Percentiles rank a stretch among this genome's conserved stretches.
Evolutionary conservation across 768 basidiomycete species (phyloP).

Genomic region (Trametes coccinea): DNA sequence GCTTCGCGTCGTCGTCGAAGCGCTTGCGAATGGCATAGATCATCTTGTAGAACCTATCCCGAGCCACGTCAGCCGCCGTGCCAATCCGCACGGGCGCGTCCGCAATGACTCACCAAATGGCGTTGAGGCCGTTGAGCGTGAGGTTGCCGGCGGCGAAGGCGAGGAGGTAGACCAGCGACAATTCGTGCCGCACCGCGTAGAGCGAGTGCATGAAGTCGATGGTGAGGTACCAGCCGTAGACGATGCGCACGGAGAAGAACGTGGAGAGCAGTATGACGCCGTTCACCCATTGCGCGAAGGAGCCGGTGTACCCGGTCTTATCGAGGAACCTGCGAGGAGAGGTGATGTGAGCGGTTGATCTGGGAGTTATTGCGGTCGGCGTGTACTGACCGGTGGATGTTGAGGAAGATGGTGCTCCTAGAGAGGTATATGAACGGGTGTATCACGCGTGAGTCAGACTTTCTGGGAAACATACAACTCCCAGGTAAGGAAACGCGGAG

Average conservation of each 20-base stretch:
- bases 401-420: slow-evolving; percentile 84
- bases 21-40: slow-evolving; percentile 62
- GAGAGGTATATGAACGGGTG: neutral
- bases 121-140: slow-evolving; percentile 71
- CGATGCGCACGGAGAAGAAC: slow-evolving; percentile 70
- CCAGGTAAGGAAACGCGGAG: slow-evolving; percentile 77
- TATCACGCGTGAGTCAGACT: neutral
- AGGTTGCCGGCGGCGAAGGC: slow-evolving; percentile 63
- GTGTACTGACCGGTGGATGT: slow-evolving; percentile 73
- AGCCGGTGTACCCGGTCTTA: slow-evolving; percentile 72
- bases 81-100: neutral
- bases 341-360: neutral
- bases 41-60: slow-evolving; percentile 75
- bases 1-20: slow-evolving; percentile 39
- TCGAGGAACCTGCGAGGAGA: slow-evolving; percentile 62
- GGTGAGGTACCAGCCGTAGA: slow-evolving; percentile 60
- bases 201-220: slow-evolving; percentile 58
- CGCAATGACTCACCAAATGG: slow-evolving; percentile 59
- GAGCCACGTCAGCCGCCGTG: neutral
- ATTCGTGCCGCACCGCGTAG: slow-evolving; percentile 49
- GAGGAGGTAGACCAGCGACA: slow-evolving; percentile 50
- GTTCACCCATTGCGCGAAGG: slow-evolving; percentile 67
- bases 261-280: slow-evolving; percentile 62
- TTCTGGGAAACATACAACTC: slow-evolving; percentile 53
- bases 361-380: neutral